Conservation (phyloP, 2,329 filamentous ascomycete genomes). For the Hypoxylon sp. region DNA sequence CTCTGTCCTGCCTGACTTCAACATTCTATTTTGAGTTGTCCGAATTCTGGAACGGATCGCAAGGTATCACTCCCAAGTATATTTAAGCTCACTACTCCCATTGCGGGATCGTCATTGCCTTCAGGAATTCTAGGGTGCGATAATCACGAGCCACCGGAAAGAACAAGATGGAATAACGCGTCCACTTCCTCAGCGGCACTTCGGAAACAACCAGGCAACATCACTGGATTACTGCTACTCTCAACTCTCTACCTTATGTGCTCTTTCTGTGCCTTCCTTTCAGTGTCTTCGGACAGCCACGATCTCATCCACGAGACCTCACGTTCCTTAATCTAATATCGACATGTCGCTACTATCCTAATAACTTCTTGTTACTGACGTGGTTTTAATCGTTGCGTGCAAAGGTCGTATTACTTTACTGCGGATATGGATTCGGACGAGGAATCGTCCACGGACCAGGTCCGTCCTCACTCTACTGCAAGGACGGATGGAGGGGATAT, state of each 20-base stretch:
- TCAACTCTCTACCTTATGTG: too few species aligned
- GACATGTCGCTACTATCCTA: conserved; percentile 15
- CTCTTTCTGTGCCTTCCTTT: not conserved
- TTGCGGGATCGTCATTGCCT: not conserved
- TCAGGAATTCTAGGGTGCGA: not conserved
- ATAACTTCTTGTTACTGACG: not conserved
- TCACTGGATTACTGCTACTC: not conserved
- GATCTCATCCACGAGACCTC: not conserved
- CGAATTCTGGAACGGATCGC: not conserved
- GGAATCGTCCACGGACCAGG: not conserved
- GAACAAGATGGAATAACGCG: conserved; percentile 25
- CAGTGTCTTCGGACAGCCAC: conserved; percentile 10
- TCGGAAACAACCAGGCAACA: conserved; percentile 4
- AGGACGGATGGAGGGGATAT: conserved; percentile 26
- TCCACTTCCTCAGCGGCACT: not conserved
- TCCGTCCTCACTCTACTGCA: not conserved
- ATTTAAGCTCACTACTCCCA: not conserved
- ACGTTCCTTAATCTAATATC: not conserved
- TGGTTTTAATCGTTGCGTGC: not conserved
- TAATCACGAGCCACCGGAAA: not conserved
- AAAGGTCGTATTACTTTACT: not conserved
- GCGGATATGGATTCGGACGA: conserved; percentile 26
- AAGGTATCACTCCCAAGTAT: not conserved
- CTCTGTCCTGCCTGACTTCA: not conserved
- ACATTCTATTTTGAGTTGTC: not conserved